Percentiles rank a stretch among this genome's conserved stretches.
phyloP scores from a whole-genome alignment of 768 basidiomycete species.

The Lactarius sp. region DNA sequence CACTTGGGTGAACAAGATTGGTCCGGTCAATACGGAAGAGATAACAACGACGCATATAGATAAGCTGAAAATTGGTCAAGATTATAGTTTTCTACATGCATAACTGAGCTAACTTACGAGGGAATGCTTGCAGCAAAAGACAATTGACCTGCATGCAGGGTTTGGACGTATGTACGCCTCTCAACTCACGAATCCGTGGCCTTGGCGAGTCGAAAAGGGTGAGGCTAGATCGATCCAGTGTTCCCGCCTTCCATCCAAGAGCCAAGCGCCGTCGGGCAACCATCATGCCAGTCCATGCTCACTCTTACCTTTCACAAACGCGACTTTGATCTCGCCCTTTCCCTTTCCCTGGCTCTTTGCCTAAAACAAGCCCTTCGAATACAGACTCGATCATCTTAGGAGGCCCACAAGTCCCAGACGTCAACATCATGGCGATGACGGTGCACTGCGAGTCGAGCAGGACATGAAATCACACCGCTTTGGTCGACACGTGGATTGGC shows the following conservation, averaged over 20 bases:
- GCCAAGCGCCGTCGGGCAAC: too few species aligned
- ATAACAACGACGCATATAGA: constrained; percentile 30
- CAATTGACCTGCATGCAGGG: too few species aligned
- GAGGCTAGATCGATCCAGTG: too few species aligned
- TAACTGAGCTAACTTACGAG: too few species aligned
- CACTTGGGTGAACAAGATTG: constrained; percentile 71
- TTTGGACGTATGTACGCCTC: too few species aligned
- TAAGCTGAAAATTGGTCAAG: not conserved
- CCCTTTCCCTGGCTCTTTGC: constrained; percentile 40
- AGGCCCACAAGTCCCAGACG: constrained; percentile 61
- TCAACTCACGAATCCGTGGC: too few species aligned
- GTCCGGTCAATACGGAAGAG: constrained; percentile 58
- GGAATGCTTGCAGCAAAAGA: too few species aligned
- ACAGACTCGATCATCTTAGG: constrained; percentile 81
- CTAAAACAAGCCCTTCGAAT: constrained; percentile 69
- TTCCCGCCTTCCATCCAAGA: too few species aligned
- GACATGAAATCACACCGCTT: constrained; percentile 62
- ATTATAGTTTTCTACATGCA: too few species aligned
- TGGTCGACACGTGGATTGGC: constrained; percentile 69
- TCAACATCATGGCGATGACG: constrained; percentile 72
- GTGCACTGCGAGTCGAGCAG: constrained; percentile 63
- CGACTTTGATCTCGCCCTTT: constrained; percentile 41
- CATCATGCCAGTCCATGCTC: too few species aligned
- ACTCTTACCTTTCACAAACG: constrained; percentile 58
- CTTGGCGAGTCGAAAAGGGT: too few species aligned